Base-by-base conservation (phyloP, 2,329 filamentous ascomycete species). In the Claviceps pazoutovae region DNA sequence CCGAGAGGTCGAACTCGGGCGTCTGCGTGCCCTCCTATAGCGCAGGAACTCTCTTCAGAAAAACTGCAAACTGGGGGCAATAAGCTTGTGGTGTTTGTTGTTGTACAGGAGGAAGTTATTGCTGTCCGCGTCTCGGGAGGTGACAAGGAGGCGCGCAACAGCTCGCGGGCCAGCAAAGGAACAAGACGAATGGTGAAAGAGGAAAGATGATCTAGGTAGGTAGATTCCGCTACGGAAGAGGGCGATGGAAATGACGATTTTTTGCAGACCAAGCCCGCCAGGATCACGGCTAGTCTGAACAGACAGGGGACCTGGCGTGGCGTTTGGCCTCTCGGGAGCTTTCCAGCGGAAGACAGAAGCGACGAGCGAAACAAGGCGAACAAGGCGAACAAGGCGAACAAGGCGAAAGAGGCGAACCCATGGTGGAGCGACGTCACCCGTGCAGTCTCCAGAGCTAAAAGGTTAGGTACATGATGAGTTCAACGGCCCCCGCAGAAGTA, bases 211-310 rank as follows among this genome's bases (percentile, higher is more conserved):
- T 30, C 34, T 21, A 21, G 21, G 21, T 21, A 21, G 3, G 3
- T 7, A 14, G 17, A 46, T 46, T 43, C 19, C 17, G 7, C 41
- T 23, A 11, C 7, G 23, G 17, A 11, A 14, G 4, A 5, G 16
- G 36, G 14, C 43, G 49, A 50, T 48, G 44, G 50, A 48, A 54
- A 56, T 54, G 54, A 54, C 54, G 50, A 53, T 51, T 51, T 54
- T 47, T 54, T 50, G 50, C 50, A 34, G 30, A 11, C 30, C 30
- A 34, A 34, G 30, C 9, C 30, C 30, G 30, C 30, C 52, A 53
- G 54, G 47, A 48, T 52, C 49, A 53, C 51, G 30, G 38, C 50
- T 26, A 39, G 43, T n/a, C 44, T 46, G 26, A 34, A 39, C 49
- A 17, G 42, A 19, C 39, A 37, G 51, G 21, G 34, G 36, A 45